Base-by-base conservation (phyloP, 2,329 filamentous ascomycete species). In the Epichloe scottii region DNA sequence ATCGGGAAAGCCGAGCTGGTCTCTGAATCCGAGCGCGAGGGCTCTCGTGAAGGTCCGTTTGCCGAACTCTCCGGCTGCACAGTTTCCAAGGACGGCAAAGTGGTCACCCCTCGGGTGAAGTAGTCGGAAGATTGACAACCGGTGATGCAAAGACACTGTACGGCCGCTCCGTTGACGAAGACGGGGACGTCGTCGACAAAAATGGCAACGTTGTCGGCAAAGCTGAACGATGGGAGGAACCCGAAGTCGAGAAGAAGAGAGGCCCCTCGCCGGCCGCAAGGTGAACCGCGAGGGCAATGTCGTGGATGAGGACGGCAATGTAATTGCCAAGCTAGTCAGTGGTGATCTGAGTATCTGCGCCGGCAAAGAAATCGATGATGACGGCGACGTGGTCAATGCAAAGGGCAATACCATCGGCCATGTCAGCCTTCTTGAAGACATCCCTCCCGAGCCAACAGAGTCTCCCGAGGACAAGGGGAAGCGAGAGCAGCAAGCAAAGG, bases 121-220 rank as follows among this genome's bases (percentile, higher is more conserved):
- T 87, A 23, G 85, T 93, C 46, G 88, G 88, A 21, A 74, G 83
- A 41, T 75, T 91, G 39, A 72, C 77, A 3, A 78, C 81, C 45
- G 88, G 87, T 3, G 85, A 94, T 50, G 65, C 76, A 37, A 89
- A 88, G 74, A 71, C 74, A 48, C 76, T 94, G 1, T 79, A 83
- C 38, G 88, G 88, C 15, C 84, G 87, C 45, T 61, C 73, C 8
- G 87, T 93, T 17, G 88, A 93, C 52, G 83, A 88, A 55, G 87
- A 94, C 56, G 88, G 88, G 38, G 87, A 93, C 52, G 81, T 94
- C 34, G 74, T 86, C 51, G 88, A 93, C 71, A 82, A 81, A 64
- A 89, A 88, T 61, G 78, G 78, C 34, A 82, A 82, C 55, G 62
- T 69, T 1, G 63, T 82, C 2, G 78, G 77, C 30, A 74, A 76